These are phyloP conservation scores for Trichoderma virens DNA, from an alignment of 495 filamentous ascomycete genomes.

Conservation along the genomic window DNA sequence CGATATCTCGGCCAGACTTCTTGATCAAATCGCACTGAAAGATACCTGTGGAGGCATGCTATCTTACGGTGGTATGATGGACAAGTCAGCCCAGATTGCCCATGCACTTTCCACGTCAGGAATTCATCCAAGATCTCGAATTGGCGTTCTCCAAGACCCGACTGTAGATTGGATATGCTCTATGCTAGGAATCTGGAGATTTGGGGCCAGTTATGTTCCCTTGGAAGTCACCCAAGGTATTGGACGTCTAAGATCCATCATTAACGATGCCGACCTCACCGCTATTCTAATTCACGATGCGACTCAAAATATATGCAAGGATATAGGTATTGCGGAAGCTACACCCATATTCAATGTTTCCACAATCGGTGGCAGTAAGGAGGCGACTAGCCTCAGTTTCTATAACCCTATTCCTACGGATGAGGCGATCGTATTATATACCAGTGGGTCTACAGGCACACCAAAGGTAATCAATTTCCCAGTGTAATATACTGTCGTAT, in stretches of 20 bases:
- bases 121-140: slow-evolving; percentile 10
- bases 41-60: slow-evolving; percentile 7
- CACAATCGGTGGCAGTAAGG: background rate
- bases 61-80: slow-evolving; percentile 12
- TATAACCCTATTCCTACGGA: background rate
- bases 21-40: slow-evolving; percentile 1
- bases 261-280: slow-evolving; percentile 16
- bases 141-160: slow-evolving; percentile 20
- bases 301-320: slow-evolving; percentile 5
- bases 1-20: background rate
- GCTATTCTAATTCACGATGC: slow-evolving; percentile 18
- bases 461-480: background rate
- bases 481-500: background rate
- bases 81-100: slow-evolving; percentile 12
- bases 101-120: background rate
- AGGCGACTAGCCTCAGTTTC: background rate
- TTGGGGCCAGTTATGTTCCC: slow-evolving; percentile 36
- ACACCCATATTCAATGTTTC: background rate
- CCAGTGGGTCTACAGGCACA: background rate
- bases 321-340: background rate
- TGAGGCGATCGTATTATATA: background rate
- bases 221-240: slow-evolving; percentile 30
- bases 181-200: slow-evolving; percentile 34
- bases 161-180: slow-evolving; percentile 32
- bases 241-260: slow-evolving; percentile 25